These are phyloP conservation scores for Venturia aucupariae DNA, from an alignment of 2,329 filamentous ascomycete genomes.

Conservation along the genomic window DNA sequence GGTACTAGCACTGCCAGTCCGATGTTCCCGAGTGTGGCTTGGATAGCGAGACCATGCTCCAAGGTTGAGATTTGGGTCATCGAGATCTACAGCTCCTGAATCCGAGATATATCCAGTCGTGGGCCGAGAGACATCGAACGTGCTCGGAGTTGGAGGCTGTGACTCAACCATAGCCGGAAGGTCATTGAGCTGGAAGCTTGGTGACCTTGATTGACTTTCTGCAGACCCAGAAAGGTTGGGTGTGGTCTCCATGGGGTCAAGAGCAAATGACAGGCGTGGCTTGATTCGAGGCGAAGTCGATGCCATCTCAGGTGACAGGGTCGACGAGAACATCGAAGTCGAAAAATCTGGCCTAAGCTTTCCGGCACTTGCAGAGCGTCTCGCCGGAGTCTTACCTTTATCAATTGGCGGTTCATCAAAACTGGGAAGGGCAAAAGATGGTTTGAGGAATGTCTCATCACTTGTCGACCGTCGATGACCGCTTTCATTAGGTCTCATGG, in stretches of 20 bases:
- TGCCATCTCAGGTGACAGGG: neutral
- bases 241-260: constrained; percentile 6
- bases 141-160: neutral
- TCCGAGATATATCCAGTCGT: constrained; percentile 1
- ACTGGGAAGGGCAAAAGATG: neutral
- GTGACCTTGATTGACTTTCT: neutral
- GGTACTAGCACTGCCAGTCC: constrained; percentile 31
- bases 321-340: neutral
- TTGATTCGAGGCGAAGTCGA: neutral
- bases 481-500: neutral
- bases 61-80: constrained; percentile 12
- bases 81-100: neutral
- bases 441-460: constrained; percentile 5
- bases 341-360: constrained; percentile 8
- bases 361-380: neutral
- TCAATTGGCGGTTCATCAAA: neutral
- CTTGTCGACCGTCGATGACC: constrained; percentile 1
- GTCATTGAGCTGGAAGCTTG: constrained; percentile 8
- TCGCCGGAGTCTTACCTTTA: neutral
- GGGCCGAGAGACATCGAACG: constrained; percentile 2
- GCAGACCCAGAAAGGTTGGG: neutral
- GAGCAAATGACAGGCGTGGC: neutral
- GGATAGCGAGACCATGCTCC: constrained; percentile 39
- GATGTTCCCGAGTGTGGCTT: constrained; percentile 34
- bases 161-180: neutral